Conservation (phyloP, 768 basidiomycete species). For the Suillus subaureus region DNA sequence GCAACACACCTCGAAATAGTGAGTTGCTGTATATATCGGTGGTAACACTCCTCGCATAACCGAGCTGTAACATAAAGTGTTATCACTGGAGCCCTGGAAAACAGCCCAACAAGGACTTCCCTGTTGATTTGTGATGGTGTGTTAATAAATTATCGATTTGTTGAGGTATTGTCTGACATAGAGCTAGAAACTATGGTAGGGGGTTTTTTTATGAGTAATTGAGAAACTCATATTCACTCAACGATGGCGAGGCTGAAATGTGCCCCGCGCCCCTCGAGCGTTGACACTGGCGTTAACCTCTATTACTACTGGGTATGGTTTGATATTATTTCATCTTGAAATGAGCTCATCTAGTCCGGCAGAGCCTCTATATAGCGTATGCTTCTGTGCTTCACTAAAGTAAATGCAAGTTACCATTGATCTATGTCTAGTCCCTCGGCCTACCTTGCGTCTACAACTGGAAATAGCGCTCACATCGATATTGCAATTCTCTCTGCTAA, state of each 20-base stretch:
- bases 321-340: background rate
- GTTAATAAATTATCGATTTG: conserved; percentile 14
- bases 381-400: conserved; percentile 9
- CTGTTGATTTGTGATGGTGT: conserved; percentile 15
- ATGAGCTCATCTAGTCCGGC: background rate
- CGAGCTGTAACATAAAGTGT: conserved; percentile 15
- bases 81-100: too few species aligned
- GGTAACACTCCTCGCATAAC: background rate
- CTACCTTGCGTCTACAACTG: conserved; percentile 48
- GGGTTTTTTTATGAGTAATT: conserved; percentile 55
- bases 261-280: conserved; percentile 37
- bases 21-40: conserved; percentile 18
- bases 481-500: conserved; percentile 49
- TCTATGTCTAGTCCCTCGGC: conserved; percentile 44
- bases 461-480: conserved; percentile 44
- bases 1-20: conserved; percentile 51
- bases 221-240: background rate
- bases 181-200: conserved; percentile 50
- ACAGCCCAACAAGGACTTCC: too few species aligned
- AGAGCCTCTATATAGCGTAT: conserved; percentile 44
- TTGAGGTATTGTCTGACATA: background rate
- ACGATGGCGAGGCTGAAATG: background rate
- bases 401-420: background rate
- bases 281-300: conserved; percentile 49
- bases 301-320: conserved; percentile 50